These are phyloP conservation scores for Tylopilus balloui DNA, from an alignment of 768 basidiomycete species.

Conservation along the genomic window DNA sequence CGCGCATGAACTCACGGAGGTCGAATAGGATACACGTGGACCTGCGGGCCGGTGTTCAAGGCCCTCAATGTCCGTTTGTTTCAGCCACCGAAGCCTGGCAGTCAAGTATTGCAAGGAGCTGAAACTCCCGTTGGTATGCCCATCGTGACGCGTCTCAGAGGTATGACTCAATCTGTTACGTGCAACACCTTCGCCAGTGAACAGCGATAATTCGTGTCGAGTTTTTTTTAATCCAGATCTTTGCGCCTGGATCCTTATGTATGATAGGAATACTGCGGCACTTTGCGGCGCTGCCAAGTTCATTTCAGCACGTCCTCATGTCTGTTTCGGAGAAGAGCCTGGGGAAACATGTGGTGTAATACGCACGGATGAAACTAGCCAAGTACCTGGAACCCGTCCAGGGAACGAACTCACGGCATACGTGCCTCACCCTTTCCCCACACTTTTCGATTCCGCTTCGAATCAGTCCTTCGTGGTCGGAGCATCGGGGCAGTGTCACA, in stretches of 20 bases:
- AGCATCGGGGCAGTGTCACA: slow-evolving; percentile 1
- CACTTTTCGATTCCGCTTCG: slow-evolving; percentile 5
- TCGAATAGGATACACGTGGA: neutral
- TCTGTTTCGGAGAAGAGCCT: slow-evolving; percentile 1
- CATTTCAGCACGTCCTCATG: slow-evolving; percentile 13
- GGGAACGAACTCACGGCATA: neutral
- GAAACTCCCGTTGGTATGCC: neutral
- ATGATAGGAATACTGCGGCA: slow-evolving; percentile 10
- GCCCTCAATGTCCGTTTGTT: neutral
- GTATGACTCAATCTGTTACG: neutral
- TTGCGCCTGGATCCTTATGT: slow-evolving; percentile 7
- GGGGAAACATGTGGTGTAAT: neutral
- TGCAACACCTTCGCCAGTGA: slow-evolving; percentile 14
- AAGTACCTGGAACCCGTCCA: neutral
- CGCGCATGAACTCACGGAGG: neutral
- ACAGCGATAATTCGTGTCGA: neutral
- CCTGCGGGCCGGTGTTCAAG: neutral
- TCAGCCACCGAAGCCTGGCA: neutral
- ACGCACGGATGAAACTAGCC: slow-evolving; percentile 1
- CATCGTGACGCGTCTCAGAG: neutral
- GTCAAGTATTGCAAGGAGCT: neutral
- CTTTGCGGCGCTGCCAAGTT: neutral
- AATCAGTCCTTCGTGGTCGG: slow-evolving; percentile 4
- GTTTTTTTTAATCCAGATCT: slow-evolving; percentile 8
- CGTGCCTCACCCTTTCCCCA: slow-evolving; percentile 8